Conservation (phyloP, 345 rosid species). For the Cardamine chenopodiifolia region DNA sequence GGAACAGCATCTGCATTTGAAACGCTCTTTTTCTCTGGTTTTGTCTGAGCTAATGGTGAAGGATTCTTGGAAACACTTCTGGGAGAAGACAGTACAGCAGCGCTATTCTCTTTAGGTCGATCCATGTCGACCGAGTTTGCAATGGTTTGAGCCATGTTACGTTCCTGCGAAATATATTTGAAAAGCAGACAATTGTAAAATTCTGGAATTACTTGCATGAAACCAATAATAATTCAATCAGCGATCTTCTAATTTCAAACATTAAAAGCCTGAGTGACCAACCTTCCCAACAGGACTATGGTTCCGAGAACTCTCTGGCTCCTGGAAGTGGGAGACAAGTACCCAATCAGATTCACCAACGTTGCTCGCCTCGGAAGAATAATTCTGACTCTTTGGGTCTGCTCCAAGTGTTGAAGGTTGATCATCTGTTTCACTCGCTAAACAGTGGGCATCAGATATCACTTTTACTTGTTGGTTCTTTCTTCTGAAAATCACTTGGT, state of each 20-base stretch:
- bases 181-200: not conserved
- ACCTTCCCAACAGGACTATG: constrained; percentile 53
- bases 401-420: constrained; percentile 50
- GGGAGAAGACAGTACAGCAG: constrained; percentile 57
- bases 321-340: constrained; percentile 48
- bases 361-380: constrained; percentile 49
- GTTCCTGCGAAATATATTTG: constrained; percentile 33
- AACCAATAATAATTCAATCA: constrained; percentile 1
- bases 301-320: constrained; percentile 48
- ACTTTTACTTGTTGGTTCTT: constrained; percentile 56
- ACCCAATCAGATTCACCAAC: constrained; percentile 57
- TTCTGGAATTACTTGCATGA: not conserved
- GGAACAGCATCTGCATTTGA: constrained; percentile 43
- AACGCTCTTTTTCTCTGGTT: constrained; percentile 51
- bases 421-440: constrained; percentile 55
- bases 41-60: constrained; percentile 46
- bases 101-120: constrained; percentile 61
- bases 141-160: constrained; percentile 12
- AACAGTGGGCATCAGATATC: constrained; percentile 47
- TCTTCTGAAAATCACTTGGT: constrained; percentile 47
- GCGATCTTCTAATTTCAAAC: constrained; percentile 14
- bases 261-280: constrained; percentile 11
- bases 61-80: constrained; percentile 51
- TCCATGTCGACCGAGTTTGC: constrained; percentile 50
- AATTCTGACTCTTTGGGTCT: constrained; percentile 48